Conservation (phyloP, 768 basidiomycete species). For the Panus rudis region DNA sequence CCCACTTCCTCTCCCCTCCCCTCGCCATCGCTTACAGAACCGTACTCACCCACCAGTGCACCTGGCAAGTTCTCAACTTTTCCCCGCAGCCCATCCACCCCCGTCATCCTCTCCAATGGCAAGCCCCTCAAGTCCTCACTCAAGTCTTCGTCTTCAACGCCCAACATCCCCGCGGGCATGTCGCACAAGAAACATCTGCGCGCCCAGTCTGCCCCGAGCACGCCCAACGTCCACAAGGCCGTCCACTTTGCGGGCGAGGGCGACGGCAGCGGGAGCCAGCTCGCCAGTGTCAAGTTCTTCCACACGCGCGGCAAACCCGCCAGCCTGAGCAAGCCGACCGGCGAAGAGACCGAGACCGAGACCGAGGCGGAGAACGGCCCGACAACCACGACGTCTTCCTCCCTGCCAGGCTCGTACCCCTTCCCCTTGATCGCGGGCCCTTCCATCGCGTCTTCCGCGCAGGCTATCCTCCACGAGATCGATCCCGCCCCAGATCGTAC, state of each 20-base stretch:
- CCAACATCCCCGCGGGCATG: slow-evolving; percentile 34
- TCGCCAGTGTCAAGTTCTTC: slow-evolving; percentile 59
- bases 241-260: slow-evolving; percentile 76
- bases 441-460: slow-evolving; percentile 8
- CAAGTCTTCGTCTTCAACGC: slow-evolving; percentile 53
- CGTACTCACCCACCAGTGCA: slow-evolving; percentile 14
- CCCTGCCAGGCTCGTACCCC: slow-evolving; percentile 11
- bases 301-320: slow-evolving; percentile 65
- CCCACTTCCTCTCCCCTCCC: slow-evolving; percentile 31
- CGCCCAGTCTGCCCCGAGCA: slow-evolving; percentile 54
- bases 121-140: slow-evolving; percentile 85
- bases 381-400: slow-evolving; percentile 13
- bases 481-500: slow-evolving; percentile 31
- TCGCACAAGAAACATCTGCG: slow-evolving; percentile 25
- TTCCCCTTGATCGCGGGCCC: slow-evolving; percentile 16
- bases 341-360: slow-evolving; percentile 37
- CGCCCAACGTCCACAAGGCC: slow-evolving; percentile 59
- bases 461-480: slow-evolving; percentile 18
- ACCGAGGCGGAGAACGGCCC: slow-evolving; percentile 28
- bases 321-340: slow-evolving; percentile 44
- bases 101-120: slow-evolving; percentile 59
- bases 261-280: too few species aligned
- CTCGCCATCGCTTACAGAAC: background rate
- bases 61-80: slow-evolving; percentile 9
- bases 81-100: slow-evolving; percentile 31